These are phyloP conservation scores for Botrytis porri DNA, from an alignment of 2,329 filamentous ascomycete genomes.

Conservation along the genomic window DNA sequence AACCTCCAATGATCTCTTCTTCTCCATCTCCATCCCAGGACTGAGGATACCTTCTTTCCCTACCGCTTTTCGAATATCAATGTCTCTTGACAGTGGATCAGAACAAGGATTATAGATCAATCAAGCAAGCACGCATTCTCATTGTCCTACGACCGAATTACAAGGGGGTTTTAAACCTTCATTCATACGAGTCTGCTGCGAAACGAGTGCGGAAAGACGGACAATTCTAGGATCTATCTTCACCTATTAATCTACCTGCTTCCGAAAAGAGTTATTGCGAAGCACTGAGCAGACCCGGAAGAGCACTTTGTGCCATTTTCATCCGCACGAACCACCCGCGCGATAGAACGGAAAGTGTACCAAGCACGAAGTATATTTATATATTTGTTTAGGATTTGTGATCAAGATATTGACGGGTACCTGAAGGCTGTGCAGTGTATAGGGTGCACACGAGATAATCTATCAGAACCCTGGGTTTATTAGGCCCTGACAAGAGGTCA, in stretches of 20 bases:
- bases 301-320: slow-evolving; percentile 3
- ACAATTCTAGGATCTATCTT: not conserved
- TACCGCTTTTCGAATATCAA: not conserved
- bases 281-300: slow-evolving; percentile 5
- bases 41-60: not conserved
- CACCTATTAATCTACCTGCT: slow-evolving; percentile 1
- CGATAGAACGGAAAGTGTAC: slow-evolving; percentile 20
- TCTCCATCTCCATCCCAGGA: not conserved
- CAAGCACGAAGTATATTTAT: slow-evolving; percentile 20
- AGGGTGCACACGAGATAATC: slow-evolving; percentile 27
- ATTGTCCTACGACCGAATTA: not conserved
- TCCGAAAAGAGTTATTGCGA: not conserved
- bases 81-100: slow-evolving; percentile 11
- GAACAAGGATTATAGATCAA: slow-evolving; percentile 12
- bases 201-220: not conserved
- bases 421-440: slow-evolving; percentile 28
- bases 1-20: not conserved
- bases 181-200: not conserved
- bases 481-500: slow-evolving; percentile 20
- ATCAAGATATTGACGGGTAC: slow-evolving; percentile 23
- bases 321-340: slow-evolving; percentile 25
- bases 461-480: slow-evolving; percentile 18
- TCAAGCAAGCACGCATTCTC: not conserved
- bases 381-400: slow-evolving; percentile 26
- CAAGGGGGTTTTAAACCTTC: not conserved